Evolutionary conservation across 179 eudicot species (phyloP), one percentile per base, ranked within the genome.

Genomic region (Pouteria campechiana): DNA sequence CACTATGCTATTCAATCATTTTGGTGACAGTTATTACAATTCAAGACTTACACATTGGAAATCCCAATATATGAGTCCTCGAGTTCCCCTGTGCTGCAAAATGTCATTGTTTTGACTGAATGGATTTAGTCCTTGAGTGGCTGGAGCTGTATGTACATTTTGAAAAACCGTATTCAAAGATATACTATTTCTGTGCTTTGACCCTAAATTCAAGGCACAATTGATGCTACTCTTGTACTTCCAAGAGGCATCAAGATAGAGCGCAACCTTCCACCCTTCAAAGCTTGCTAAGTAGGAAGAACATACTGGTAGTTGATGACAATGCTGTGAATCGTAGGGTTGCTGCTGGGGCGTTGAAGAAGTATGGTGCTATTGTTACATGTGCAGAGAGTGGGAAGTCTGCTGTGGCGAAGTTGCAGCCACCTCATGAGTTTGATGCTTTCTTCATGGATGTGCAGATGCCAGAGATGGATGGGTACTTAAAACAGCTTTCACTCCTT

Each of bases 371-470:
- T 14, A 46, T 62, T 36, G 92, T 90, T 33, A 70, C 78, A 3
- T 86, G 96, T 48, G 95, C 69, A 6, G 79, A 64, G n/a, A 68
- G 87, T 57, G 96, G 96, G 20, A 68, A 72, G 32, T 69, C 62
- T 32, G 93, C 96, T 41, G 44, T 81, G 22, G 52, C 17, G 39
- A 63, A 57, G 71, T 90, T 86, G 44, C 54, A 55, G 13, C 87
- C 87, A 3, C 90, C 98, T 9, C 96, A 90, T 48, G 40, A 55
- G 3, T 79, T 81, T 38, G 74, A 79, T 65, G 98, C 98, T 62
- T 86, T 95, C 61, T 90, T 86, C 68, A 86, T 90, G 96, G 94
- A 90, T 75, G 76, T 90, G 42, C 98, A 90, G 64, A 90, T 90
- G 98, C 98, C 98, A 0, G 90, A 74, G 52, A 86, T 90, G 90